A percentile compares a stretch with the other conserved stretches of the same genome.
Evolutionary conservation across 805 yeast species (phyloP).

Genomic region (Lachancea quebecensis): DNA sequence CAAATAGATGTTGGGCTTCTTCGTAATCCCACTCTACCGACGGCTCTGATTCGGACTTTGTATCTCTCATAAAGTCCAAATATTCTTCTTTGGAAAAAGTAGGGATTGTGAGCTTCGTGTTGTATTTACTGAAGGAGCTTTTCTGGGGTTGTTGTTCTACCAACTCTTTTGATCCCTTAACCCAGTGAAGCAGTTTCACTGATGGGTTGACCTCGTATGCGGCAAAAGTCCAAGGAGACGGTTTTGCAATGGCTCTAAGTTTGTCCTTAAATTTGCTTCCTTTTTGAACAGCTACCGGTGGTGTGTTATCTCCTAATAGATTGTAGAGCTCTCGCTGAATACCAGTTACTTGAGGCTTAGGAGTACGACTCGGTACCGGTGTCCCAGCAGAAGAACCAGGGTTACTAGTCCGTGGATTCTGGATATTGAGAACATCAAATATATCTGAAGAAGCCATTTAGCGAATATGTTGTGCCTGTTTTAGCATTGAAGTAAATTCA

Average conservation of each 20-base stretch:
- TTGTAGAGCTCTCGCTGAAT: slow-evolving; percentile 87
- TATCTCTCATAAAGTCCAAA: slow-evolving; percentile 42
- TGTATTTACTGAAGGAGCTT: slow-evolving; percentile 67
- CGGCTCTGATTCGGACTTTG: background rate
- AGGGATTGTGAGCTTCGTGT: slow-evolving; percentile 64
- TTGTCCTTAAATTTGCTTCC: slow-evolving; percentile 55
- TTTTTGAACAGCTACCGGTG: slow-evolving; percentile 61
- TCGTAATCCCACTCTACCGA: slow-evolving; percentile 55
- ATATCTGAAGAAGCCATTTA: slow-evolving; percentile 50
- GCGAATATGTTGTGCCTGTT: no score
- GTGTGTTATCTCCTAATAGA: slow-evolving; percentile 85
- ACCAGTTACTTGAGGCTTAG: slow-evolving; percentile 42
- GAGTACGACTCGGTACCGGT: slow-evolving; percentile 10
- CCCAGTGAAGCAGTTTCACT: slow-evolving; percentile 76
- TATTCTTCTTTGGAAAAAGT: slow-evolving; percentile 58
- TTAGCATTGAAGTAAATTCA: background rate
- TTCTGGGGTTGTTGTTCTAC: slow-evolving; percentile 29
- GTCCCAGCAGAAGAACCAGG: slow-evolving; percentile 12
- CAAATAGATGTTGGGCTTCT: slow-evolving; percentile 76
- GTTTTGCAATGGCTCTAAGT: slow-evolving; percentile 51
- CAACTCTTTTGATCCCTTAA: slow-evolving; percentile 55
- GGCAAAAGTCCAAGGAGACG: slow-evolving; percentile 76
- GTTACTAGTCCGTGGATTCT: slow-evolving; percentile 25
- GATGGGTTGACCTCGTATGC: slow-evolving; percentile 53
- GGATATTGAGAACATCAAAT: slow-evolving; percentile 69